Base-by-base conservation (phyloP, 176 grass and related monocot species). In the Panicum miliaceum region DNA sequence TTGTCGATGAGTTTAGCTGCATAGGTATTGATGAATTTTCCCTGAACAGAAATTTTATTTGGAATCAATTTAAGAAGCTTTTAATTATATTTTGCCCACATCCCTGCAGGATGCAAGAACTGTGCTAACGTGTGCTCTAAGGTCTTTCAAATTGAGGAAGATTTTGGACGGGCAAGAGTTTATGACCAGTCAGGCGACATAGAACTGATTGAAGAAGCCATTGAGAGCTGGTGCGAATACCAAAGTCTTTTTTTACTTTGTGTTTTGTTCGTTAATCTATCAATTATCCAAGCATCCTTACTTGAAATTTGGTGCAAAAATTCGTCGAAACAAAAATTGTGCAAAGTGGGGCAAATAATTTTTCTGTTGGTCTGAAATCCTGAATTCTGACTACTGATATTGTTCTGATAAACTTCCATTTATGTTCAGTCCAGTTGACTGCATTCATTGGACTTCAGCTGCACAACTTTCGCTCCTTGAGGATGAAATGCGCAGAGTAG, bases 361-460 rank as follows among this genome's bases (percentile, higher is more conserved):
- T 32, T 22, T 0, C 11, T 62, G 15, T 14, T 82, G 4, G 0
- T 45, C 43, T 78, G 0, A 2, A 12, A 6, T 56, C 18, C 57
- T 64, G 20, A 52, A 34, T 59, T 45, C 2, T 51, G 15, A 77
- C 5, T 66, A 57, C 38, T 57, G n/a, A 27, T 76, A 68, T 15
- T 81, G 27, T 56, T 82, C 77, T 82, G 51, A 87, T 86, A 61
- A 81, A 75, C 54, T 48, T 74, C 7, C 40, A n/a, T 86, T 29
- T 77, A 57, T 84, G 75, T 90, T 60, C 90, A 99, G 93, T 76
- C 96, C 96, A 42, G 93, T 99, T 85, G 93, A 96, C 88, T 99
- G 96, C 88, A 99, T 99, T 77, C 93, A 99, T 75, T 96, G 96
- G 96, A 99, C 89, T 53, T 99, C 93, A 37, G 96, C 96, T 71